These are phyloP conservation scores for Apiotrichum domesticum DNA, from an alignment of 1,284 basidiomycete genomes.

Conservation along the genomic window DNA sequence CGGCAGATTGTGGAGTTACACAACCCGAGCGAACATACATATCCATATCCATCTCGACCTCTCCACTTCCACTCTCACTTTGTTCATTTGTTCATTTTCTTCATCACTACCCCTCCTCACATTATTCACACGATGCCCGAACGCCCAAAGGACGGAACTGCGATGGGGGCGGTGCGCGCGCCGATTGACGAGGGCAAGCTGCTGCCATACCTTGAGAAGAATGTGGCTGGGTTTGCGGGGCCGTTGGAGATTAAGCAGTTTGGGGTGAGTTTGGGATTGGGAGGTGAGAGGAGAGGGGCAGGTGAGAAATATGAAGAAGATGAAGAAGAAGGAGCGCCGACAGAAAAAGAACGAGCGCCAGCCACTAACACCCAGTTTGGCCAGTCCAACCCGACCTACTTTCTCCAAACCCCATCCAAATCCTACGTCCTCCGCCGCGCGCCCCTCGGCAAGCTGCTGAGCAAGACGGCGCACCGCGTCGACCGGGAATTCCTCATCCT, in stretches of 20 bases:
- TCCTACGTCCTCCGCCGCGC: conserved; percentile 76
- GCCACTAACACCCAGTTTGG: conserved; percentile 1
- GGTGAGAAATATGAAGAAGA: no score
- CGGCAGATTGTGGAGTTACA: no score
- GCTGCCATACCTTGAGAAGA: conserved; percentile 59
- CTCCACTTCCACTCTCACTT: no score
- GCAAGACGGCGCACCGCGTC: conserved; percentile 84
- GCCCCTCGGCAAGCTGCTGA: conserved; percentile 76
- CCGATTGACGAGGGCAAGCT: conserved; percentile 61
- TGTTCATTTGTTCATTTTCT: background rate
- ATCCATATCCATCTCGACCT: no score
- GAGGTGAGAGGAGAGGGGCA: no score
- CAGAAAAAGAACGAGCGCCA: no score
- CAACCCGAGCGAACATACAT: no score
- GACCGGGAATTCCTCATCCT: conserved; percentile 85
- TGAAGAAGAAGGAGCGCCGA: no score
- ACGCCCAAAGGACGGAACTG: background rate
- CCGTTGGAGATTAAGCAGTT: conserved; percentile 85
- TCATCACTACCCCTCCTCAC: background rate
- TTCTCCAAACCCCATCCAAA: conserved; percentile 13
- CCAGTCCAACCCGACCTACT: conserved; percentile 91
- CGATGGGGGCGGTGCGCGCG: conserved; percentile 52
- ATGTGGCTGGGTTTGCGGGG: conserved; percentile 56
- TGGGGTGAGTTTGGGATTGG: conserved; percentile 54
- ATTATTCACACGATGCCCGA: background rate